Percentiles rank a stretch among this genome's conserved stretches.
phyloP scores from a whole-genome alignment of 768 basidiomycete species.

The Mycena galopus region DNA sequence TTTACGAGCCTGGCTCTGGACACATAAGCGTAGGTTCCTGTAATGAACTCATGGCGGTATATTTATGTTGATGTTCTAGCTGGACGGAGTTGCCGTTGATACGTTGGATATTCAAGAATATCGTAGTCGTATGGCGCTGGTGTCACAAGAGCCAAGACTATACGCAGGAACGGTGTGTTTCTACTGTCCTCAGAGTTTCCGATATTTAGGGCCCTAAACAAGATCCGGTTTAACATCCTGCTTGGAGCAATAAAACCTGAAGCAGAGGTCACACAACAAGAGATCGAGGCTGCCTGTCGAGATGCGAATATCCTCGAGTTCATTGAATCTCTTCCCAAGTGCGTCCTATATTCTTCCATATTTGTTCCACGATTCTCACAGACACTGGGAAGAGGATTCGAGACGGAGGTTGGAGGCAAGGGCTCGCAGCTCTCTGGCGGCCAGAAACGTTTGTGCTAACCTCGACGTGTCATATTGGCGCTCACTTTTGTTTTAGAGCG shows the following conservation, averaged over 20 bases:
- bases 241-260: constrained; percentile 85
- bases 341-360: constrained; percentile 2
- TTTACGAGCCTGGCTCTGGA: constrained; percentile 84
- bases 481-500: constrained; percentile 55
- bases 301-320: constrained; percentile 94
- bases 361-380: constrained; percentile 15
- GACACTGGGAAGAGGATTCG: constrained; percentile 73
- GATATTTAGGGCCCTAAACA: neutral
- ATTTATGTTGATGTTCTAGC: constrained; percentile 47
- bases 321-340: constrained; percentile 86
- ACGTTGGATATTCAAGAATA: constrained; percentile 88
- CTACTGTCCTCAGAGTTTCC: neutral
- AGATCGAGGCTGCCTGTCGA: constrained; percentile 88
- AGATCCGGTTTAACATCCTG: constrained; percentile 85
- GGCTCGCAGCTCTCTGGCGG: constrained; percentile 91
- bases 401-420: constrained; percentile 92
- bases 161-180: constrained; percentile 83
- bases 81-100: constrained; percentile 81
- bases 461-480: neutral
- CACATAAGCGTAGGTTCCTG: constrained; percentile 65
- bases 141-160: constrained; percentile 92
- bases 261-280: constrained; percentile 85
- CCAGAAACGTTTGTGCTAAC: constrained; percentile 76
- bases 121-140: constrained; percentile 87
- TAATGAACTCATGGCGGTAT: neutral